phyloP scores from a whole-genome alignment of 1,284 basidiomycete genomes.

The Leucoagaricus sp. region DNA sequence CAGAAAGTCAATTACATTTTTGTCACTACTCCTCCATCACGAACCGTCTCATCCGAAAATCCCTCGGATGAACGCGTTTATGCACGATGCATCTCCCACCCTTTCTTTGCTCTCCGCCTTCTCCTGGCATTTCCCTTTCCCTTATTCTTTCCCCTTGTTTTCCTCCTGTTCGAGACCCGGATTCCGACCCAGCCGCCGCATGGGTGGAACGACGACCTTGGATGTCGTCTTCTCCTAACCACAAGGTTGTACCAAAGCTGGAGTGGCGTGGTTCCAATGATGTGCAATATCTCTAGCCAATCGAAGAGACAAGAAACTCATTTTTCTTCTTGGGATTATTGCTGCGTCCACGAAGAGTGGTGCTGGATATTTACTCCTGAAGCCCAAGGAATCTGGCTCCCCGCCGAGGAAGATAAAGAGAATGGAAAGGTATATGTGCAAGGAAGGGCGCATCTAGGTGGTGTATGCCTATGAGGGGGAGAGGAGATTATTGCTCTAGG shows the following conservation, averaged over 20 bases:
- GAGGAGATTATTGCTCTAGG: neutral
- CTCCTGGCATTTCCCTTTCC: neutral
- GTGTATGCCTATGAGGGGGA: neutral
- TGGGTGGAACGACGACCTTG: neutral
- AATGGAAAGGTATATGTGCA: neutral
- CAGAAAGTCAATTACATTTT: neutral
- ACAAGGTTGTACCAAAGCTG: neutral
- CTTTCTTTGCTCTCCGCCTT: neutral
- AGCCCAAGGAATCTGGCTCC: neutral
- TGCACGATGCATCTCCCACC: neutral
- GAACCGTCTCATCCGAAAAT: slow-evolving; percentile 10
- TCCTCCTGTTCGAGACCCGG: neutral
- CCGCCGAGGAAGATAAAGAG: slow-evolving; percentile 6
- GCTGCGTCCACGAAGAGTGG: neutral
- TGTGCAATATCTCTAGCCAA: neutral
- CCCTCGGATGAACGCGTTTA: slow-evolving; percentile 12
- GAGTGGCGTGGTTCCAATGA: neutral
- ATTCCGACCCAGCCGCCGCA: neutral
- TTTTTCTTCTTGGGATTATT: slow-evolving; percentile 1
- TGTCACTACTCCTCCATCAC: neutral
- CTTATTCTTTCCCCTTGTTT: neutral
- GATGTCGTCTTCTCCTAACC: neutral
- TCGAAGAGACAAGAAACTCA: neutral
- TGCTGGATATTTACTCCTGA: neutral
- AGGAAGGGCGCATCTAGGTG: neutral